These are phyloP conservation scores for Paralagenidium karlingii DNA, from an alignment of 352 stramenopile species.

Conservation along the genomic window DNA sequence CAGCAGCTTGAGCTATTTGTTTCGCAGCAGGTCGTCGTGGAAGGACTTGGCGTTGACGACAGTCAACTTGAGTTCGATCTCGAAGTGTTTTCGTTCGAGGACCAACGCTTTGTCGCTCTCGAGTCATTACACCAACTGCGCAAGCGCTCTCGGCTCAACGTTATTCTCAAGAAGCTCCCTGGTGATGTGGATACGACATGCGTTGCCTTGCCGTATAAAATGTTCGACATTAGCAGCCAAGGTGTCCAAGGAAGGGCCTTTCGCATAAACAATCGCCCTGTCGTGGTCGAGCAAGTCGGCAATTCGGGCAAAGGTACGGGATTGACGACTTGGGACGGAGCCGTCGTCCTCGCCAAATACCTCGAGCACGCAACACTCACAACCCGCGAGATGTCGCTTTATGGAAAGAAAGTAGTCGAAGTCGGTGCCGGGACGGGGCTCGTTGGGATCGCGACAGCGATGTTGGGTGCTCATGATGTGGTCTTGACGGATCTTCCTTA, in stretches of 20 bases:
- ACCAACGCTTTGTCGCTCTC: constrained; percentile 17
- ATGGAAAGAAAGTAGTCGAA: constrained; percentile 50
- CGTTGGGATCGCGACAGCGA: constrained; percentile 65
- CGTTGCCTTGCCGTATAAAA: constrained; percentile 31
- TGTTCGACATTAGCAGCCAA: constrained; percentile 37
- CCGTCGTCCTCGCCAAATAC: constrained; percentile 86
- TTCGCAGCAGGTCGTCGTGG: no score
- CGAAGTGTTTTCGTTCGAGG: constrained; percentile 23
- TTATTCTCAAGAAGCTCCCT: constrained; percentile 14
- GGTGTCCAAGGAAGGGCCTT: constrained; percentile 29
- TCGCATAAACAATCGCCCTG: constrained; percentile 27
- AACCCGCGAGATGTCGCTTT: constrained; percentile 11
- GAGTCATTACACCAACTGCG: constrained; percentile 10
- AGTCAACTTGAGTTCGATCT: constrained; percentile 12
- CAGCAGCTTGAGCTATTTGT: no score
- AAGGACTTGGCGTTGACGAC: constrained; percentile 3
- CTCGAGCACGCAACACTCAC: no score
- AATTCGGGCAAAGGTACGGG: constrained; percentile 81
- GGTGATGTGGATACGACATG: constrained; percentile 4
- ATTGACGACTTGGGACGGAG: constrained; percentile 85
- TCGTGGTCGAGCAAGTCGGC: constrained; percentile 49
- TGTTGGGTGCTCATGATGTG: constrained; percentile 64
- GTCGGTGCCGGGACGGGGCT: constrained; percentile 78
- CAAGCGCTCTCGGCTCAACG: constrained; percentile 21
- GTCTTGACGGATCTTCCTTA: constrained; percentile 81